Evolutionary conservation across 2,329 filamentous ascomycete genomes (phyloP), one percentile per base, ranked within the genome.

Genomic region (Claviceps sp.): DNA sequence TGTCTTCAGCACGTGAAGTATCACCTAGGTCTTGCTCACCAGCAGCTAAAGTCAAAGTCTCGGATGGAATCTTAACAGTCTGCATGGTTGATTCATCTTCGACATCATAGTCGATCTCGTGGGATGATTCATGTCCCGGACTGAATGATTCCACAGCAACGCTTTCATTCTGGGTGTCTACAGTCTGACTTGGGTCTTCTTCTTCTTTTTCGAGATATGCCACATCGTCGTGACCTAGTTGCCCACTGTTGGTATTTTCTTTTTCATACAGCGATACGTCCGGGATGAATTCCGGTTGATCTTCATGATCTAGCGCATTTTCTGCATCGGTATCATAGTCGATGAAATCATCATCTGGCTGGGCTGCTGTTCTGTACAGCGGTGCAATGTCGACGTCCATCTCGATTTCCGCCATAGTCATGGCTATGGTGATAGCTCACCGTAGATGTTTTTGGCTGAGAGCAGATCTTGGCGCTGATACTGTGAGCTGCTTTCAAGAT

Each of bases 31-130:
- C 40, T 47, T 45, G 47, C 30, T 53, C 52, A 16, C n/a, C 37
- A 8, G 49, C 37, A 16, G 40, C 42, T 46, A 18, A 13, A 26
- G 24, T 2, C 24, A 13, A 47, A 48, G 16, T 34, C 24, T 18
- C 46, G 16, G 50, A n/a, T 40, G 26, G 34, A 41, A 18, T 37
- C 5, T 48, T 49, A 4, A 30, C 16, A 22, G 16, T 24, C 14
- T 9, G 50, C 8, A 54, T 43, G 16, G 40, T 18, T 16, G 30
- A 37, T 18, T 49, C 26, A 38, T 61, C 58, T 11, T 56, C 59
- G 40, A 67, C 61, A 37, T 71, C 66, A 47, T 69, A 68, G 43
- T 66, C 67, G 26, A 67, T 67, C 48, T 72, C 69, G 41, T 70
- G 66, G 13, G 53, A 59, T 20, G 45, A 40, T 16, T 53, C 52